Percentiles rank a stretch among this genome's conserved stretches.
Conservation (phyloP, 129 eudicot species). For the Deinandra increscens region DNA sequence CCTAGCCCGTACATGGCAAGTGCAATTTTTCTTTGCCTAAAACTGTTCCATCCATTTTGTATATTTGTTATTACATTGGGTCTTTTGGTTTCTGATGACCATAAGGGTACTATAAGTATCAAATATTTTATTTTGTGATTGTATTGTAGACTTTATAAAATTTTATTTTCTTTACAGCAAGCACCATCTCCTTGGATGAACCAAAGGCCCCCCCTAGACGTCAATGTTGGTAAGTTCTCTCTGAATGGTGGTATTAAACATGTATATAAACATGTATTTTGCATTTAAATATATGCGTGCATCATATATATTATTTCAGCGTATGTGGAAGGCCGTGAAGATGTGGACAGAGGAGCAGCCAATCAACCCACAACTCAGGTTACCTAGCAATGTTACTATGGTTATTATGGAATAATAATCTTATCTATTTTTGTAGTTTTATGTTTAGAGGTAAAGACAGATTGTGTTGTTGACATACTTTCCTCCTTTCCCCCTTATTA, state of each 20-base stretch:
- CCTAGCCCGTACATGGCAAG: conserved; percentile 88
- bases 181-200: conserved; percentile 87
- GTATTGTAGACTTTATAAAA: background rate
- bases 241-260: conserved; percentile 18
- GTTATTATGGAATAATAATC: no score
- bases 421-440: conserved; percentile 17
- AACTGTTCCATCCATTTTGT: conserved; percentile 6
- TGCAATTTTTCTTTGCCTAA: conserved; percentile 16
- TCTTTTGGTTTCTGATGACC: background rate
- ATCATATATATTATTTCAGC: conserved; percentile 42
- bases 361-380: conserved; percentile 88
- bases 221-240: conserved; percentile 81
- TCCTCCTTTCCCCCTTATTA: conserved; percentile 15
- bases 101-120: background rate
- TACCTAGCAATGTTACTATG: conserved; percentile 5
- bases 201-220: conserved; percentile 89
- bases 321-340: conserved; percentile 88
- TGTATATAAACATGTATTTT: conserved; percentile 11
- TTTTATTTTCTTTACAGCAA: conserved; percentile 54
- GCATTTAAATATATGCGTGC: background rate
- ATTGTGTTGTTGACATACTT: background rate
- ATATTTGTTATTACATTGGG: background rate
- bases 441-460: conserved; percentile 17
- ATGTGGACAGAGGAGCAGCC: conserved; percentile 66
- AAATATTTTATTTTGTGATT: conserved; percentile 20